phyloP scores from a whole-genome alignment of 192 early-diverging fungal genomes.

The Backusella parvicylindrica region DNA sequence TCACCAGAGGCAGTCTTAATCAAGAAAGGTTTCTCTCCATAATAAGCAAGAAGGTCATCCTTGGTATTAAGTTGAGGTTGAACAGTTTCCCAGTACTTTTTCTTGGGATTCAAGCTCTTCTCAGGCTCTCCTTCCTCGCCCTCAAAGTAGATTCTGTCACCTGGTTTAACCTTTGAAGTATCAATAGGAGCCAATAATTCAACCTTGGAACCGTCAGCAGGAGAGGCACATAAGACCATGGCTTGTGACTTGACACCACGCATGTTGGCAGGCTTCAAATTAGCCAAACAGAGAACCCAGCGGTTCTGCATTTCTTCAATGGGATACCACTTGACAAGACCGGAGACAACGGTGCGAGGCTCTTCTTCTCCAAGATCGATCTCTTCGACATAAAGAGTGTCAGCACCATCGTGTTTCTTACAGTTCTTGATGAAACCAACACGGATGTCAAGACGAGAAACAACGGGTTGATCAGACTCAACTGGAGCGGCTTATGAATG shows the following conservation, averaged over 20 bases:
- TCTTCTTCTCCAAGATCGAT: conserved; percentile 93
- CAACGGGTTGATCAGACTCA: conserved; percentile 48
- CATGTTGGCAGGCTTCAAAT: conserved; percentile 94
- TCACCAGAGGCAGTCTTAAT: conserved; percentile 48
- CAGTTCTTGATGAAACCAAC: conserved; percentile 86
- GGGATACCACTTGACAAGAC: conserved; percentile 89
- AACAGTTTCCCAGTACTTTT: conserved; percentile 97
- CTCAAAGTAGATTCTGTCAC: conserved; percentile 88
- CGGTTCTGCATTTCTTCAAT: conserved; percentile 83
- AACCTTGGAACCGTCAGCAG: conserved; percentile 77
- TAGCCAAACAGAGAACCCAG: conserved; percentile 75
- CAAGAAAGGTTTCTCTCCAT: conserved; percentile 41
- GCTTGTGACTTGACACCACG: conserved; percentile 92
- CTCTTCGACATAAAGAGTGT: conserved; percentile 95
- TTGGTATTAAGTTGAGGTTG: conserved; percentile 83
- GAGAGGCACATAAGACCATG: conserved; percentile 95
- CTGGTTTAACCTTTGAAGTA: conserved; percentile 79
- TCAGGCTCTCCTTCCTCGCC: conserved; percentile 88
- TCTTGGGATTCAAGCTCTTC: conserved; percentile 92
- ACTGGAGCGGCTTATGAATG: conserved; percentile 32
- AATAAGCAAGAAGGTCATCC: conserved; percentile 63
- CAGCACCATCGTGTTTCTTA: conserved; percentile 90
- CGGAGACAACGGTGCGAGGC: conserved; percentile 87
- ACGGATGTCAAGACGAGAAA: conserved; percentile 87
- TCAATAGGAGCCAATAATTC: conserved; percentile 83